phyloP scores from a whole-genome alignment of 345 rosid genomes.

The Turnera subulata region DNA sequence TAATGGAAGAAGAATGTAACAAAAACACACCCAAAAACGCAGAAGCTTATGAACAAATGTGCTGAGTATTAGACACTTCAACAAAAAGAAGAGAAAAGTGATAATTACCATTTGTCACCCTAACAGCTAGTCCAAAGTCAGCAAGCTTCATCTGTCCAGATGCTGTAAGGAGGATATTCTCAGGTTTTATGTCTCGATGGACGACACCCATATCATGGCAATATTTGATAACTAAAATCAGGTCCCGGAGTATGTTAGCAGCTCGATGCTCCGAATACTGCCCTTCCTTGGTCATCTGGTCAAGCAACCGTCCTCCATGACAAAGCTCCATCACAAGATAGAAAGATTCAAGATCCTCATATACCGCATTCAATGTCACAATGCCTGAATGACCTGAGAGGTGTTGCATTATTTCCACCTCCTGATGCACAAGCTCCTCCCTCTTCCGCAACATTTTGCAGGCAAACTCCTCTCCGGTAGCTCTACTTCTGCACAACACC shows the following conservation, averaged over 20 bases:
- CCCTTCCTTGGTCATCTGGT: slow-evolving; percentile 15
- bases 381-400: slow-evolving; percentile 21
- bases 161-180: slow-evolving; percentile 14
- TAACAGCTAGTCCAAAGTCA: slow-evolving; percentile 15
- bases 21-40: too few relatives aligned
- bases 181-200: slow-evolving; percentile 11
- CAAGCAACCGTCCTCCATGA: slow-evolving; percentile 12
- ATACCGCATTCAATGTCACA: slow-evolving; percentile 15
- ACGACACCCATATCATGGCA: slow-evolving; percentile 20
- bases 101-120: slow-evolving; percentile 11
- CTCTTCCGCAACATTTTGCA: slow-evolving; percentile 16
- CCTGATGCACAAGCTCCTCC: slow-evolving; percentile 14
- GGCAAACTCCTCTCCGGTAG: slow-evolving; percentile 16
- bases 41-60: too few relatives aligned
- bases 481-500: slow-evolving; percentile 13
- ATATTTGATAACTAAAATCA: slow-evolving; percentile 18
- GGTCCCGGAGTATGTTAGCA: too few relatives aligned
- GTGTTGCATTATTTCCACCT: slow-evolving; percentile 22
- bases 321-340: slow-evolving; percentile 23
- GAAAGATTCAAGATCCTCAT: slow-evolving; percentile 5
- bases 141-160: slow-evolving; percentile 12
- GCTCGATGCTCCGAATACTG: slow-evolving; percentile 7
- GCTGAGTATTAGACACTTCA: too few relatives aligned
- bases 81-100: not conserved
- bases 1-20: too few relatives aligned